Percentiles rank a stretch among this genome's conserved stretches.
These are phyloP conservation scores for Russula vinacea DNA, from an alignment of 768 basidiomycete species.

Conservation along the genomic window DNA sequence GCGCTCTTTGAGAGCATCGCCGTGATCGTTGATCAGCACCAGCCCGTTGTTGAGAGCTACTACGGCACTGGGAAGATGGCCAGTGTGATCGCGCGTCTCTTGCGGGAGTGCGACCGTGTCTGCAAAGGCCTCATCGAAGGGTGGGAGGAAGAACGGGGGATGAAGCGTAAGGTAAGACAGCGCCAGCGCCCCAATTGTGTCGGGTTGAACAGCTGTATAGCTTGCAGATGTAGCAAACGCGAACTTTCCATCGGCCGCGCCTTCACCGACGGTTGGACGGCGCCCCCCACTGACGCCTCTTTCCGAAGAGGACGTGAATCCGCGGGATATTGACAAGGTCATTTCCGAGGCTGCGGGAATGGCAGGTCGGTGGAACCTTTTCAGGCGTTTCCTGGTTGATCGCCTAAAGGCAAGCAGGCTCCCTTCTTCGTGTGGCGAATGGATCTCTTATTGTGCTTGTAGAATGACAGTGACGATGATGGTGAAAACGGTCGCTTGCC, in stretches of 20 bases:
- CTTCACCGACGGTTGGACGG: slow-evolving; percentile 23
- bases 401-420: slow-evolving; percentile 53
- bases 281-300: slow-evolving; percentile 3
- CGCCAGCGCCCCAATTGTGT: neutral
- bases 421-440: neutral
- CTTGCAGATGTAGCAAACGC: slow-evolving; percentile 39
- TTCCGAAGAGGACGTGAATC: slow-evolving; percentile 67
- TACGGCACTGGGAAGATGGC: slow-evolving; percentile 89
- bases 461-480: slow-evolving; percentile 20
- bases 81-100: slow-evolving; percentile 65
- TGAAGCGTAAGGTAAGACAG: slow-evolving; percentile 67
- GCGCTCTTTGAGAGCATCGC: slow-evolving; percentile 94
- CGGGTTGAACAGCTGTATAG: slow-evolving; percentile 30
- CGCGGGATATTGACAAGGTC: slow-evolving; percentile 86
- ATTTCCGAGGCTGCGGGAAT: slow-evolving; percentile 87
- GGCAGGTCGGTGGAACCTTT: slow-evolving; percentile 88
- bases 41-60: slow-evolving; percentile 96
- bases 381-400: slow-evolving; percentile 81
- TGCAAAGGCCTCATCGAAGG: slow-evolving; percentile 68
- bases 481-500: neutral
- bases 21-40: slow-evolving; percentile 95
- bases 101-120: slow-evolving; percentile 86
- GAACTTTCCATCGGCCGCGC: slow-evolving; percentile 28
- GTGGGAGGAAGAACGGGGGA: slow-evolving; percentile 89
- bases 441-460: neutral